Evolutionary conservation across 768 basidiomycete genomes (phyloP), one percentile per base, ranked within the genome.

Genomic region (Clavaria fumosa): DNA sequence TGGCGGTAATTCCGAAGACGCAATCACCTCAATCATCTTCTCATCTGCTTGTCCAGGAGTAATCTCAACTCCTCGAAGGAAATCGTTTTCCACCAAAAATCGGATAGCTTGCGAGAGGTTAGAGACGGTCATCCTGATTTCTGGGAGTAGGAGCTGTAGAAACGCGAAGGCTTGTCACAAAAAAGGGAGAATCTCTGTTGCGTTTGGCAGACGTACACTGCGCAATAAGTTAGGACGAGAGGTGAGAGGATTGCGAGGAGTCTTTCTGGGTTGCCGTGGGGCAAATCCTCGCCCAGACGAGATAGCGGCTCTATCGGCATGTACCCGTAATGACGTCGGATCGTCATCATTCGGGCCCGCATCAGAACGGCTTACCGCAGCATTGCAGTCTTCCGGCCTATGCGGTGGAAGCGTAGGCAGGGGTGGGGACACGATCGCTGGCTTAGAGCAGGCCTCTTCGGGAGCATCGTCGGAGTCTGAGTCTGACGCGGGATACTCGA

Each of bases 91-190:
- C 1, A 85, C 88, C 12, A 93, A 55, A 55, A 95, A 96, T 21
- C 70, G 75, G 45, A 95, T 84, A 4, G 84, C 86, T 54, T 96
- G 91, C 0, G 89, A 89, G 4, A 96, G 65, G 54, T 90, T 90
- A 1, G 88, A 91, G 3, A 90, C 69, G 0, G 90, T 91, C 45
- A 83, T 66, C 20, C 79, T 73, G 26, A 93, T 89, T 52, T 93
- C 89, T 9, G 80, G 83, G 14, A 79, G 61, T 4, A 95, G 66
- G 9, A 95, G 60, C 84, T 90, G 47, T 20, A 37, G 22, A 38
- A 17, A 22, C 11, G 18, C 34, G 27, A 17, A 17, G 48, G 32
- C 50, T 35, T 37, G 34, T 12, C 15, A 34, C 10, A 35, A 17
- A n/a, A n/a, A n/a, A n/a, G n/a, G n/a, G n/a, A n/a, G n/a, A n/a